These are phyloP conservation scores for Isoetes taiwanensis DNA, from an alignment of 75 land plant species.

Conservation along the genomic window DNA sequence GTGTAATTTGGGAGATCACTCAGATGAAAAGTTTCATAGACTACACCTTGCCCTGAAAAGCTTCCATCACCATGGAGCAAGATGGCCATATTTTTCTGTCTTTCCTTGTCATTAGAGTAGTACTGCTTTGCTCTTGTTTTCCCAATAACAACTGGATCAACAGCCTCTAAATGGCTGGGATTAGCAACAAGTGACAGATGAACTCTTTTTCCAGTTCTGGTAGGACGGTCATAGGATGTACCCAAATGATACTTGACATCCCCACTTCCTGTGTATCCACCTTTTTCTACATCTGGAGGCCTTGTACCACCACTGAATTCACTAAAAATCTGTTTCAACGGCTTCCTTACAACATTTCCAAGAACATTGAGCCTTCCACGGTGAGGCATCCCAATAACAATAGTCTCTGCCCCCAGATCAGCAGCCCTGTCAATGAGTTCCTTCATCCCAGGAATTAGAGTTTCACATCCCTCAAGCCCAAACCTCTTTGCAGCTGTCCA, in stretches of 20 bases:
- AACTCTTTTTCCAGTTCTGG: constrained; percentile 75
- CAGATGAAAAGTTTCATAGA: constrained; percentile 88
- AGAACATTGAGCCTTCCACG: constrained; percentile 88
- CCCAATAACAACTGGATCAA: constrained; percentile 92
- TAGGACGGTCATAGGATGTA: constrained; percentile 94
- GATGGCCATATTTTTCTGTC: constrained; percentile 64
- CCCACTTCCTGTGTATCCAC: constrained; percentile 86
- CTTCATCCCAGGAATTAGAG: constrained; percentile 96
- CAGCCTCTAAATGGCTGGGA: constrained; percentile 97
- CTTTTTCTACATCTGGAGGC: constrained; percentile 51
- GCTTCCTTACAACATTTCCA: constrained; percentile 92
- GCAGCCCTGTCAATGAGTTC: constrained; percentile 89
- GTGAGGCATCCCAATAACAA: constrained; percentile 95
- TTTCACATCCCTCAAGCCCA: constrained; percentile 94
- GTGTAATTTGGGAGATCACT: constrained; percentile 93
- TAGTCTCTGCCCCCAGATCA: constrained; percentile 85
- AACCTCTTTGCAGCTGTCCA: constrained; percentile 95
- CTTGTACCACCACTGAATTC: constrained; percentile 81
- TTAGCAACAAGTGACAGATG: constrained; percentile 91
- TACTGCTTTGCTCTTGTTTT: constrained; percentile 94
- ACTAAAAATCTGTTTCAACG: constrained; percentile 79
- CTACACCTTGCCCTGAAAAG: constrained; percentile 97
- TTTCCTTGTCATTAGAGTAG: constrained; percentile 63
- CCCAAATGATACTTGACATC: constrained; percentile 98
- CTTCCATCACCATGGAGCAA: constrained; percentile 98